These are phyloP conservation scores for Fomitopsis pulvina DNA, from an alignment of 768 basidiomycete genomes.

Conservation along the genomic window DNA sequence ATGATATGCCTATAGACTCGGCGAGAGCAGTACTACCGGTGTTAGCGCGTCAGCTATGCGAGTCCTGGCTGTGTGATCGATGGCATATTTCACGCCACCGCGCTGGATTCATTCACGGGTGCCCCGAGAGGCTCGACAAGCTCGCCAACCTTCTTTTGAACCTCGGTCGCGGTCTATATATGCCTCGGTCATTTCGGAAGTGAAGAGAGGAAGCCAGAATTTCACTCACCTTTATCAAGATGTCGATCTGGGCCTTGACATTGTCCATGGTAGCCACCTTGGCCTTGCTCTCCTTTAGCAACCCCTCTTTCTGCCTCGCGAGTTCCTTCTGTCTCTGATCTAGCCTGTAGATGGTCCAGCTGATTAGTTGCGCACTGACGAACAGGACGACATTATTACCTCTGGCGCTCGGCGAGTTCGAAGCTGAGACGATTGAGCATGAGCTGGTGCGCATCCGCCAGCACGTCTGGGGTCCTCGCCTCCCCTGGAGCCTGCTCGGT, in stretches of 20 bases:
- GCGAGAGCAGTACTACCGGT: no score
- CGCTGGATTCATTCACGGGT: not conserved
- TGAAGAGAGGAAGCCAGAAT: constrained; percentile 9
- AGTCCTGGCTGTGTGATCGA: no score
- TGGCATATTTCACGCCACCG: not conserved
- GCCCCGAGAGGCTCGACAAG: constrained; percentile 40
- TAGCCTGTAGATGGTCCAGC: constrained; percentile 39
- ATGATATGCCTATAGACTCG: no score
- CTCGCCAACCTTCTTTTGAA: constrained; percentile 71
- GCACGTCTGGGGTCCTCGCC: constrained; percentile 51
- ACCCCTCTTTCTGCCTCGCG: constrained; percentile 62
- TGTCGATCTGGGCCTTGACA: constrained; percentile 73
- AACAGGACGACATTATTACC: constrained; percentile 37
- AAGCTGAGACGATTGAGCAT: constrained; percentile 86
- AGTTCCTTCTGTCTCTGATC: constrained; percentile 69
- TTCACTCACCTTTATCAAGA: constrained; percentile 57
- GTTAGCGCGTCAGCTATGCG: no score
- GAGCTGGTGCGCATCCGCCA: constrained; percentile 70
- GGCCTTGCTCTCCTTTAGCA: constrained; percentile 74
- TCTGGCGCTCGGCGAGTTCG: constrained; percentile 82
- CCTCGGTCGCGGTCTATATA: constrained; percentile 57
- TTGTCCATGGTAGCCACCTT: constrained; percentile 68
- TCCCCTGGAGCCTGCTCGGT: constrained; percentile 60
- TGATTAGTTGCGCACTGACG: constrained; percentile 2
- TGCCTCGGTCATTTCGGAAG: not conserved